Evolutionary conservation across 108 stramenopile genomes (phyloP), one percentile per base, ranked within the genome.

Genomic region (Cyclotella choctawhatcheeana): DNA sequence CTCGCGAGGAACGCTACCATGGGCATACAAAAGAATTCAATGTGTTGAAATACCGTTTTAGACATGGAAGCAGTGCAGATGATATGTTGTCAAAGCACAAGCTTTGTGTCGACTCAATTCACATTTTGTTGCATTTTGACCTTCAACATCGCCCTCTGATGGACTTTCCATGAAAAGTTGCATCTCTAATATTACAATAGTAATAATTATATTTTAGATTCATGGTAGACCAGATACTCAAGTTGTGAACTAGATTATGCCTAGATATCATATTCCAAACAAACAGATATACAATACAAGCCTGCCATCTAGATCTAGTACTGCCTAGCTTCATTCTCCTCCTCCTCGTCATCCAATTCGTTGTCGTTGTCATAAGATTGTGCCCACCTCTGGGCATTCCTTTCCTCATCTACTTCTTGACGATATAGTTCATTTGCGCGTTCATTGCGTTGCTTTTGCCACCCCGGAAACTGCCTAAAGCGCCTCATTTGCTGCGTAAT

Each of bases 1-100:
- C 60, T 24, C 60, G 30, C 5, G 25, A 61, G 26, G 60, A 61
- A 35, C 21, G 22, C n/a, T 61, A 61, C 16, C 53, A 54, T 17
- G 53, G 53, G 27, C 24, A 29, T 5, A 54, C 27, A 29, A 25
- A 54, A 27, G 53, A 54, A 16, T 54, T 54, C 16, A 4, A 54
- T 54, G 53, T 54, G 6, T 27, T 54, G 17, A 24, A 54, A 54
- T 5, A 27, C 4, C 27, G 53, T 27, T 54, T 54, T 27, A 29
- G 53, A 25, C 53, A 54, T 54, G 53, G 53, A 27, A 54, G 27
- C 14, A 8, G 26, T 8, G 4, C 53, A 3, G 53, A 29, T 24
- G 53, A 54, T 29, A 16, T 16, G 27, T 29, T 54, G 53, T 3
- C 26, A 54, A 54, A 54, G 53, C 53, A 54, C 53, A 54, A 54